Evolutionary conservation across 345 rosid genomes (phyloP), one percentile per base, ranked within the genome.

Genomic region (Luvunga scandens): DNA sequence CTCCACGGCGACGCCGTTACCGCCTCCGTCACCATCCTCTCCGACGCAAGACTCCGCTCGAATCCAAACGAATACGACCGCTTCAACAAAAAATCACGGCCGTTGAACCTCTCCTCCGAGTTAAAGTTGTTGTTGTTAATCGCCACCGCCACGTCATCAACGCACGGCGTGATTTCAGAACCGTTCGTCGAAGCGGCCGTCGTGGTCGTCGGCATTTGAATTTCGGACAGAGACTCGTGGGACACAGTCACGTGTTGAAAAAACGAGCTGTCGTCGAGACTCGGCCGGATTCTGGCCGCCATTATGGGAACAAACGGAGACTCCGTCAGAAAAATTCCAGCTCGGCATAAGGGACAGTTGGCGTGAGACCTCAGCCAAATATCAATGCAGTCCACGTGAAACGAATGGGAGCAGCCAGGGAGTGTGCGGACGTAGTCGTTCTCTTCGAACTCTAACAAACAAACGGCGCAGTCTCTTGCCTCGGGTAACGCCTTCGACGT

Each of bases 371-470:
- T 87, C 7, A 95, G 82, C 98, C 98, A 95, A 27, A 90, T 88
- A 57, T 95, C 95, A 81, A 95, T 95, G 84, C 98, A 95, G 62
- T 95, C 98, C 34, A 93, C 91, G 83, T 95, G 98, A 73, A 95
- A 95, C 28, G 98, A 91, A 68, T 95, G 98, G 48, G 87, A 87
- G 71, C 98, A 95, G 9, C 79, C 88, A 2, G 98, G 98, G 16
- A 95, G 95, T 3, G 95, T 93, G 9, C 98, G 87, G 75, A 95
- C 90, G 27, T 88, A 95, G 69, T 95, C 98, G 68, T 89, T 81
- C 12, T 89, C 95, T 59, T 93, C 97, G 77, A 95, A 95, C 82
- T 93, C 98, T 14, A 95, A 83, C 79, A 95, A 80, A 78, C 98
- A 95, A 12, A 95, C 99, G 21, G 99, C 94, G 63, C 98, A 93